Evolutionary conservation across 2,329 filamentous ascomycete species (phyloP).

Genomic region (Penicillium sp.): DNA sequence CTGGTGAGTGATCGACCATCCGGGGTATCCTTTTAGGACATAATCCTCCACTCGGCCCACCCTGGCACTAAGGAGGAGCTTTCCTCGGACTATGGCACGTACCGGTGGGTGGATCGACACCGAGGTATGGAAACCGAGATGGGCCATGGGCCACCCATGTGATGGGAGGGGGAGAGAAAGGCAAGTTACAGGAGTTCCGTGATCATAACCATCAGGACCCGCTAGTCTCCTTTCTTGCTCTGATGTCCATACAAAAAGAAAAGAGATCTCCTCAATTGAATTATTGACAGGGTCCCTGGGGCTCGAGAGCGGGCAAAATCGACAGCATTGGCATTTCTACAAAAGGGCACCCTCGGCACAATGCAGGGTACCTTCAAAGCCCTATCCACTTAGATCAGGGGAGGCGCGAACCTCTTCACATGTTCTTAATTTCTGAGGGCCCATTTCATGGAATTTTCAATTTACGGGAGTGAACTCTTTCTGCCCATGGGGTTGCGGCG

Average conservation of each 20-base stretch:
- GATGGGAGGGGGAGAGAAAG: constrained; percentile 6
- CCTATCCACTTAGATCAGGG: not conserved
- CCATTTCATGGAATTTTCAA: constrained; percentile 1
- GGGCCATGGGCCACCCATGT: constrained; percentile 12
- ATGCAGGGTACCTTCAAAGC: constrained; percentile 1
- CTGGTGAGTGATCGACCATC: constrained; percentile 22
- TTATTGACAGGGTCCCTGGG: not conserved
- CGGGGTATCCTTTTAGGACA: constrained; percentile 26
- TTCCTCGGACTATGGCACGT: constrained; percentile 16
- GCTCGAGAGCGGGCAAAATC: constrained; percentile 2
- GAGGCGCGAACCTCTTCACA: constrained; percentile 11
- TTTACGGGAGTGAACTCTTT: not conserved
- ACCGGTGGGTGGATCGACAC: constrained; percentile 15
- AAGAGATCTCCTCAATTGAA: not conserved
- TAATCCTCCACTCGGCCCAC: constrained; percentile 22
- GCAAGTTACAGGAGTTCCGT: constrained; percentile 8
- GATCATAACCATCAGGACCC: not conserved
- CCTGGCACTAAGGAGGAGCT: constrained; percentile 18
- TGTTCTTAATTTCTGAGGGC: constrained; percentile 5
- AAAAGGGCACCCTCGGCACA: not conserved
- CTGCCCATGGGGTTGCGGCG: constrained; percentile 10
- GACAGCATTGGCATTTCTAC: not conserved
- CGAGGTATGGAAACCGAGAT: constrained; percentile 18
- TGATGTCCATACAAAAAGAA: not conserved
- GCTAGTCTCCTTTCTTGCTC: not conserved